Evolutionary conservation across 768 basidiomycete species (phyloP).

Genomic region (Leccinellum albellum): DNA sequence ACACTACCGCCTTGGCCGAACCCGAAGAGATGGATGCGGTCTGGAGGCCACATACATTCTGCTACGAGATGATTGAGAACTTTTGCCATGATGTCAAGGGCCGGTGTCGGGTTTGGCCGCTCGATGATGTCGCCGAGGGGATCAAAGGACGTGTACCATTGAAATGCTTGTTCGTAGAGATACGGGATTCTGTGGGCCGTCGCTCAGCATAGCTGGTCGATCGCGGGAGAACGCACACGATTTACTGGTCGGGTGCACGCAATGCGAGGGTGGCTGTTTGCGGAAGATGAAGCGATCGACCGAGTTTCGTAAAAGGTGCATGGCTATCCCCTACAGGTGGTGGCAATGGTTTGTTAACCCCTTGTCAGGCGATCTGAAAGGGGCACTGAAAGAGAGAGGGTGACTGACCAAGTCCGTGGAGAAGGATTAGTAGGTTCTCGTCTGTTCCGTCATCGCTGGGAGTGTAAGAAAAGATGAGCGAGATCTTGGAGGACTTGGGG

Average conservation of each 20-base stretch:
- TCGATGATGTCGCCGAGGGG: slow-evolving; percentile 67
- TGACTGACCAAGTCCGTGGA: slow-evolving; percentile 78
- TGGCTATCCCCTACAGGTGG: slow-evolving; percentile 69
- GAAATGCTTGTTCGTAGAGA: slow-evolving; percentile 73
- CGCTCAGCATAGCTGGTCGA: slow-evolving; percentile 7
- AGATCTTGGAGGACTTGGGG: slow-evolving; percentile 44
- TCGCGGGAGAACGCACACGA: slow-evolving; percentile 18
- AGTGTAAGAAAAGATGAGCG: slow-evolving; percentile 60
- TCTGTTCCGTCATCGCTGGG: slow-evolving; percentile 82
- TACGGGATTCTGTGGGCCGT: slow-evolving; percentile 59
- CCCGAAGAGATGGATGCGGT: slow-evolving; percentile 81
- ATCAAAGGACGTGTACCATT: slow-evolving; percentile 87
- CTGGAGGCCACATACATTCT: slow-evolving; percentile 61
- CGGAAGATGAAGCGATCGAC: slow-evolving; percentile 71
- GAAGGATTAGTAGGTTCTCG: slow-evolving; percentile 77
- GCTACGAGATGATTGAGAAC: slow-evolving; percentile 54
- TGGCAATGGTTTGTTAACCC: not conserved
- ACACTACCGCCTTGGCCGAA: slow-evolving; percentile 86
- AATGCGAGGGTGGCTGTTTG: slow-evolving; percentile 85
- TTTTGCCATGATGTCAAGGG: slow-evolving; percentile 51
- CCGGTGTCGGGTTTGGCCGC: slow-evolving; percentile 69
- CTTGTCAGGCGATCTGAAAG: not conserved
- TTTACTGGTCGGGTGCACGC: slow-evolving; percentile 71
- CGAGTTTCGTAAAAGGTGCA: slow-evolving; percentile 71
- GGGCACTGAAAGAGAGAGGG: not conserved